Base-by-base conservation (phyloP, 495 filamentous ascomycete species). In the Lasiosphaeris hirsuta region DNA sequence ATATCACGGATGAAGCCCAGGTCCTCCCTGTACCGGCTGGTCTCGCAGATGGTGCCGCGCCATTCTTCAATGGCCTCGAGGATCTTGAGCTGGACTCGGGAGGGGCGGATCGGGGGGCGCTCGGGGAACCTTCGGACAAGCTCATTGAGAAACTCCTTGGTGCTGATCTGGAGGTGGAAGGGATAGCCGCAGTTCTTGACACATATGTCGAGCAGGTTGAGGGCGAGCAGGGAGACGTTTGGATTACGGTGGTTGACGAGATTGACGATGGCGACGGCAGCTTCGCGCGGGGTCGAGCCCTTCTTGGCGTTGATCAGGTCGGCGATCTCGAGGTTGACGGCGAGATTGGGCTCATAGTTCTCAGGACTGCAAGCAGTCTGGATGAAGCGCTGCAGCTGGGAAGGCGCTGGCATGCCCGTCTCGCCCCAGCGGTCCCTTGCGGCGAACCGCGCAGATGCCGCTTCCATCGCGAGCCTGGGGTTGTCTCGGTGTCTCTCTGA, bases 121-220 rank as follows among this genome's bases (percentile, higher is more conserved):
- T 98, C 94, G 56, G 94, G 94, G 68, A 98, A 98, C 51, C 93
- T 82, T 56, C 94, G 87, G 30, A 98, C 94, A 60, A 98, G 86
- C 80, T 98, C 94, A 78, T 97, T 98, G 55, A 98, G 83, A 66
- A 98, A 97, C 64, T 98, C 94, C 71, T 98, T 98, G 55, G 94
- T 97, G 70, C 88, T 90, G 71, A 98, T 97, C 75, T 98, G 94
- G 39, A 98, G 86, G 59, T 98, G 94, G 73, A 98, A 98, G 14
- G 95, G 91, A 74, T 98, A 98, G 64, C 94, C 94, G 84, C 94
- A 98, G 73, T 98, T 98, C 76, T 98, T 98, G 70, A 97, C 94
- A 72, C 92, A 97, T 47, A 97, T 97, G 69, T 98, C 94, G 67
- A 98, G 87, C 51, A 98, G 85, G 82, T 87, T 76, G 69, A 98